Evolutionary conservation across 2,329 filamentous ascomycete genomes (phyloP).

Genomic region (Trichoderma sp.): DNA sequence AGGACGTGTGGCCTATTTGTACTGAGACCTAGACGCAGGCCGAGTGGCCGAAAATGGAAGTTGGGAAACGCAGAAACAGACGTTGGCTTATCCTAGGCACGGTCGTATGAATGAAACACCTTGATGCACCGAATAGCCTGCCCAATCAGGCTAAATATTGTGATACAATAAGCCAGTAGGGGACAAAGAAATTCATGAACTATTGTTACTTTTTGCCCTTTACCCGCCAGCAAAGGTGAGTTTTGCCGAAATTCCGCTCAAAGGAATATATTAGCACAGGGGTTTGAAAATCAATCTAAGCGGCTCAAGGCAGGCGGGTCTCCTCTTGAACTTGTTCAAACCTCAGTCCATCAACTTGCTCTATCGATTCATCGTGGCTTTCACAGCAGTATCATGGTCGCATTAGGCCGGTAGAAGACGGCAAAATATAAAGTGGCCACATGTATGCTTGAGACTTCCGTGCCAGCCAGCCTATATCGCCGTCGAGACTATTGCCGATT

Average conservation of each 20-base stretch:
- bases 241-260: conserved; percentile 18
- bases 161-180: not conserved
- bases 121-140: not conserved
- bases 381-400: not conserved
- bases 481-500: not conserved
- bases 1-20: not conserved
- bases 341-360: not conserved
- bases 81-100: not conserved
- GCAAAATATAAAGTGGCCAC: not conserved
- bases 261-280: not conserved
- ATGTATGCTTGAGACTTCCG: not conserved
- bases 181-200: not conserved
- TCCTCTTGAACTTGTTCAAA: not conserved
- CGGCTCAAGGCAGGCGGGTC: not conserved
- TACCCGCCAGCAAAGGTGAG: not conserved
- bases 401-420: not conserved
- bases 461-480: conserved; percentile 16
- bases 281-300: not conserved
- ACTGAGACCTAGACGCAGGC: not conserved
- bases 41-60: not conserved
- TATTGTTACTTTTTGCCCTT: not conserved
- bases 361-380: not conserved
- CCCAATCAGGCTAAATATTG: conserved; percentile 22
- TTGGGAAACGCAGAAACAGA: not conserved
- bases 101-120: not conserved